Evolutionary conservation across 2,329 filamentous ascomycete species (phyloP), one percentile per base, ranked within the genome.

Genomic region (Fusarium tjaetaba): DNA sequence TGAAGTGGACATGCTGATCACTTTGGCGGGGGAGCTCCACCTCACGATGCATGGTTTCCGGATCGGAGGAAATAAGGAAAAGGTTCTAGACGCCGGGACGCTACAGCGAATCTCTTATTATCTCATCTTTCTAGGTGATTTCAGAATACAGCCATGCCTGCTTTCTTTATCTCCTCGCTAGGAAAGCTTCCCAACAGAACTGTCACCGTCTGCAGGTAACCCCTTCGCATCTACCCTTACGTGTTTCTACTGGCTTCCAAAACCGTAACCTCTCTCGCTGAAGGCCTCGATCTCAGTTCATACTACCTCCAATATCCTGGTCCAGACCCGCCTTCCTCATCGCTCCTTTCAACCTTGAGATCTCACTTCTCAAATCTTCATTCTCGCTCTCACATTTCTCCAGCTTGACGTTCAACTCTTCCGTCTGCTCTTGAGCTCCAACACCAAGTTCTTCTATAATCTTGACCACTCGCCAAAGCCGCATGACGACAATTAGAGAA

Each of bases 401-500:
- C 0, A 69, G 3, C 6, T 36, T 38, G 0, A 26, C 30, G 4
- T 18, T 58, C 13, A 69, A 20, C 11, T 69, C 51, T 9, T 69
- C 65, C 0, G 65, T 69, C 28, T 65, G 39, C 5, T 69, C 66
- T 4, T 69, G 51, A 4, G 66, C 65, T 0, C 65, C 65, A 32
- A 69, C 39, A 0, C 66, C 51, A 2, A 69, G 43, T 9, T 69
- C 65, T n/a, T 69, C 65, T 2, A 69, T 69, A 6, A 69, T 69
- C 26, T 69, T 69, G 1, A 69, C 39, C 0, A 69, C 66, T 34
- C 66, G 46, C 66, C 66, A 69, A 5, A 69, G 39, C 22, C 66
- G 49, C 66, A 69, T 69, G 2, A 64, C 65, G 9, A 69, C 66
- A 7, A 69, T 69, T 1, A 69, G 36, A 24, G 65, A 69, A 3